Evolutionary conservation across 2,329 filamentous ascomycete genomes (phyloP).

Genomic region (Fusarium floridanum): DNA sequence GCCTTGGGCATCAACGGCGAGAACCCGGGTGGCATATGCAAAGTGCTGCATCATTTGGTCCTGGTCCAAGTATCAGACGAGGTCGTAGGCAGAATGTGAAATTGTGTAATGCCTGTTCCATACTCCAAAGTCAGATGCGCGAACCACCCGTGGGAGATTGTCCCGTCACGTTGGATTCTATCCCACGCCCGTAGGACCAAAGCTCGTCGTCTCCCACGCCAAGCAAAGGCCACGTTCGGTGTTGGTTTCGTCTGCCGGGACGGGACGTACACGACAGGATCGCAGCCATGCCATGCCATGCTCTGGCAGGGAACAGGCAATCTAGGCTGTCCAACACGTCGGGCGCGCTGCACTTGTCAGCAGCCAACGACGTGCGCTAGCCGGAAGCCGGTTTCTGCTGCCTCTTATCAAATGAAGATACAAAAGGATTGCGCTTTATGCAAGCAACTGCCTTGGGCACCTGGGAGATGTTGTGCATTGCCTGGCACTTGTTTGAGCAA

Average conservation of each 20-base stretch:
- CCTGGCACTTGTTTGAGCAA: not conserved
- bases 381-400: not conserved
- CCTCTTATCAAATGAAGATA: not conserved
- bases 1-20: constrained; percentile 3
- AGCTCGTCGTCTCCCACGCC: not conserved
- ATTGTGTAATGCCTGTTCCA: not conserved
- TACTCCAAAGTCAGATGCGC: not conserved
- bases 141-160: not conserved
- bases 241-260: constrained; percentile 19
- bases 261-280: constrained; percentile 8
- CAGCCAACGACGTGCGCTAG: not conserved
- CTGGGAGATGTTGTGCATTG: constrained; percentile 13
- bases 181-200: constrained; percentile 13
- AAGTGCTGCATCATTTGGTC: not conserved
- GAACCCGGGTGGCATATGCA: not conserved
- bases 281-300: constrained; percentile 1
- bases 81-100: not conserved
- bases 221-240: constrained; percentile 11
- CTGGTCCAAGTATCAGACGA: not conserved
- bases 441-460: constrained; percentile 5
- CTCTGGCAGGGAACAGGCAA: constrained; percentile 8
- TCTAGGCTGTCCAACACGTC: not conserved
- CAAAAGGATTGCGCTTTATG: not conserved
- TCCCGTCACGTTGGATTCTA: constrained; percentile 8
- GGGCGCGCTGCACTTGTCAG: not conserved